Percentiles rank a stretch among this genome's conserved stretches.
Conservation (phyloP, 208 protist species). For the Acanthamoeba lugdunensis region DNA sequence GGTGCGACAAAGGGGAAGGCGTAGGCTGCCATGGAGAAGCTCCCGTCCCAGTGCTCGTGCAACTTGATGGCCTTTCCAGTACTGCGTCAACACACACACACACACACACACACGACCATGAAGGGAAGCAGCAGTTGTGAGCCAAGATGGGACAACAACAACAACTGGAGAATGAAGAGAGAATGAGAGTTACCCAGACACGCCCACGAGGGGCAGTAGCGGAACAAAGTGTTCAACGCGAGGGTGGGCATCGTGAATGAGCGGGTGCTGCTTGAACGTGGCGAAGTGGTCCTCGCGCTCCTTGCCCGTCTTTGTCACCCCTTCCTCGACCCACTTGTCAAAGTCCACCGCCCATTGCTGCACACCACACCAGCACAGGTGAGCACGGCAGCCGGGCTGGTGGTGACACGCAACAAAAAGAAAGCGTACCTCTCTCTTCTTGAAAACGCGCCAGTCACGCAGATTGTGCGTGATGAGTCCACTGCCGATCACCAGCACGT, state of each 20-base stretch:
- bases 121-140: background rate
- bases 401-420: too few species aligned
- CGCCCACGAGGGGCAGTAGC: constrained; percentile 70
- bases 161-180: background rate
- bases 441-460: constrained; percentile 70
- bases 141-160: background rate
- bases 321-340: constrained; percentile 84
- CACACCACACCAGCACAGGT: background rate
- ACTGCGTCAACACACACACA: background rate
- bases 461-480: constrained; percentile 91
- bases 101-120: too few species aligned
- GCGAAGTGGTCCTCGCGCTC: constrained; percentile 78
- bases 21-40: constrained; percentile 10
- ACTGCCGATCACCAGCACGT: constrained; percentile 89
- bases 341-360: constrained; percentile 81
- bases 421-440: background rate
- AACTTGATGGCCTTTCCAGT: background rate
- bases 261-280: constrained; percentile 78
- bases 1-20: background rate
- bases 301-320: constrained; percentile 55
- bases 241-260: constrained; percentile 85
- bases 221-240: constrained; percentile 91
- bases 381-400: too few species aligned
- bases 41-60: constrained; percentile 31
- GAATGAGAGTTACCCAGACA: background rate